phyloP scores from a whole-genome alignment of 2,329 filamentous ascomycete genomes.

The Phaeophleospora eucalypticola region DNA sequence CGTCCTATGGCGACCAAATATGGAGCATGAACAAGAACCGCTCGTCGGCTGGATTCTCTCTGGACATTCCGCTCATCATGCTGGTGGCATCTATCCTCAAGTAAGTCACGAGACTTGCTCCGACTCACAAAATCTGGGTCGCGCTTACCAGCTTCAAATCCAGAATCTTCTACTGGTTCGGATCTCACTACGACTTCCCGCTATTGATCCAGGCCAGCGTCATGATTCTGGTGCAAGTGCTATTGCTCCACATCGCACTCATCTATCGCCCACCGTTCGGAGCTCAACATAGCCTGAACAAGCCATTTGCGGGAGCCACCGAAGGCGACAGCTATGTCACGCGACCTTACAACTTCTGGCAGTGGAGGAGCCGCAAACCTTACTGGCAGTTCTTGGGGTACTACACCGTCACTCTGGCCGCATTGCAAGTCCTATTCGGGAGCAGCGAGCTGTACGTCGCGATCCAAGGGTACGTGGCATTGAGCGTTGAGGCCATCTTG shows the following conservation, averaged over 20 bases:
- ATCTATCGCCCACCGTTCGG: slow-evolving; percentile 48
- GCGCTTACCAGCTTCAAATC: slow-evolving; percentile 53
- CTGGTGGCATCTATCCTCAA: slow-evolving; percentile 61
- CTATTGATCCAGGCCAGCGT: slow-evolving; percentile 58
- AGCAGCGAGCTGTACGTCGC: slow-evolving; percentile 59
- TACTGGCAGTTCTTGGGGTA: slow-evolving; percentile 77
- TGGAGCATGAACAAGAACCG: slow-evolving; percentile 58
- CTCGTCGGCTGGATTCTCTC: slow-evolving; percentile 60
- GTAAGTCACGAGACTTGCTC: slow-evolving; percentile 33
- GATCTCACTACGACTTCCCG: slow-evolving; percentile 55
- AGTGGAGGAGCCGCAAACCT: slow-evolving; percentile 69
- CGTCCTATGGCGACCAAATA: slow-evolving; percentile 64
- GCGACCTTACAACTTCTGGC: slow-evolving; percentile 76
- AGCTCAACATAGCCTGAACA: slow-evolving; percentile 35
- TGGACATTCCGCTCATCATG: slow-evolving; percentile 66
- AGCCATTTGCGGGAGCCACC: slow-evolving; percentile 58
- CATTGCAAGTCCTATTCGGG: slow-evolving; percentile 64
- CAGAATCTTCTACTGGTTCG: slow-evolving; percentile 64
- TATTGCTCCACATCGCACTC: slow-evolving; percentile 59
- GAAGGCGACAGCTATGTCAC: slow-evolving; percentile 41
- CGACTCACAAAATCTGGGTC: not conserved
- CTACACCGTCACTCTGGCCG: slow-evolving; percentile 58
- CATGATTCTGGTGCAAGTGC: slow-evolving; percentile 56
- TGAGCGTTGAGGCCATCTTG: slow-evolving; percentile 75
- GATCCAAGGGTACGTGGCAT: slow-evolving; percentile 68